Evolutionary conservation across 441 rosid genomes (phyloP).

Genomic region (Francoa sonchifolia): DNA sequence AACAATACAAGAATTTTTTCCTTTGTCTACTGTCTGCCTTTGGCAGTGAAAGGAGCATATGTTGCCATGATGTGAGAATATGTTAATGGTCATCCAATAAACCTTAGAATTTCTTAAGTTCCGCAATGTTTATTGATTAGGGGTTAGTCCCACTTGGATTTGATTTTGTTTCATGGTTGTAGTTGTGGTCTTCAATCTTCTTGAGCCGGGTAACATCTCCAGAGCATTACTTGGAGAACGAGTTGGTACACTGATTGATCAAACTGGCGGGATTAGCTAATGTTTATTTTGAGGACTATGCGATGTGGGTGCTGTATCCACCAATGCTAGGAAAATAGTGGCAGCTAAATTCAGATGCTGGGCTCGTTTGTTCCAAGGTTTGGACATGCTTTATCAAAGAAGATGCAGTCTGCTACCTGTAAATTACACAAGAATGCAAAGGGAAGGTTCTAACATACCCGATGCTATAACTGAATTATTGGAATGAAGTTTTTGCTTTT

Average conservation of each 20-base stretch:
- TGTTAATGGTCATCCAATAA: too few relatives aligned
- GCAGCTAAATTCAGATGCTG: constrained; percentile 2
- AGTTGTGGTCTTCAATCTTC: constrained; percentile 65
- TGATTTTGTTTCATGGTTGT: constrained; percentile 9
- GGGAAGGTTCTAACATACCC: constrained; percentile 3
- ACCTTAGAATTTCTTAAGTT: too few relatives aligned
- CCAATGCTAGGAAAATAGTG: constrained; percentile 1
- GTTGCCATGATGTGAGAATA: too few relatives aligned
- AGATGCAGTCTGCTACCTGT: background rate
- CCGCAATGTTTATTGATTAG: too few relatives aligned
- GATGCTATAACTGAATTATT: background rate
- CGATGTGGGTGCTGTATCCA: constrained; percentile 10
- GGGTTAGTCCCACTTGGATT: background rate
- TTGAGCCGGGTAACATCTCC: constrained; percentile 55
- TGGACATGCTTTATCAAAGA: background rate
- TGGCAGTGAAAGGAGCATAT: background rate
- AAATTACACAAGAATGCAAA: too few relatives aligned
- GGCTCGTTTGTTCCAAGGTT: background rate
- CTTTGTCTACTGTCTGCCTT: background rate
- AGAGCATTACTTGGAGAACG: constrained; percentile 59
- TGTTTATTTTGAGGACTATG: background rate
- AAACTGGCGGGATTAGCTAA: constrained; percentile 27
- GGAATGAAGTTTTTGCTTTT: background rate
- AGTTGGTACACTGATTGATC: constrained; percentile 58
- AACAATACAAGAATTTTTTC: background rate